Conservation (phyloP, 345 rosid genomes). For the Eutrema heterophyllum region DNA sequence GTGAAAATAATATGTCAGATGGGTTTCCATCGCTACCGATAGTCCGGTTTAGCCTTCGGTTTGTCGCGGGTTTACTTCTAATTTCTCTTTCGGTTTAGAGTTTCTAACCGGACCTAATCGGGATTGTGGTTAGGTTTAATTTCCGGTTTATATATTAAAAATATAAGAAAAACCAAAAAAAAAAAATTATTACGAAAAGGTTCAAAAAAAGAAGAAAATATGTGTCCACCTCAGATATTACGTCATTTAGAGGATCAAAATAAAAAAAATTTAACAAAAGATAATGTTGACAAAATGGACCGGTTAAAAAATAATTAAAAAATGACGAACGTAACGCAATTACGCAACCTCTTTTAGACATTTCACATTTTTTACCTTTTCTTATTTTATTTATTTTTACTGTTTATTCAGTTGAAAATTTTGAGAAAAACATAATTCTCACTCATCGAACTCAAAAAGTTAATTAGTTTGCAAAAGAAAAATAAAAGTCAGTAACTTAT, state of each 20-base stretch:
- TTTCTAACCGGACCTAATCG: too few relatives aligned
- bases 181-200: too few relatives aligned
- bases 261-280: slow-evolving; percentile 6
- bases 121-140: too few relatives aligned
- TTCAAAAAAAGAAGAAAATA: too few relatives aligned
- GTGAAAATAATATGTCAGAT: background rate
- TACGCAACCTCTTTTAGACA: slow-evolving; percentile 15
- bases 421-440: background rate
- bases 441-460: background rate
- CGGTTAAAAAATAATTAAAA: background rate
- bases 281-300: slow-evolving; percentile 22
- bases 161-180: too few relatives aligned
- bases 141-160: too few relatives aligned
- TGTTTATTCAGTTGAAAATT: slow-evolving; percentile 8
- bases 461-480: background rate
- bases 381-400: background rate
- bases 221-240: slow-evolving; percentile 10
- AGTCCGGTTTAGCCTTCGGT: too few relatives aligned
- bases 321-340: slow-evolving; percentile 1
- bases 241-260: slow-evolving; percentile 7
- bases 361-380: background rate
- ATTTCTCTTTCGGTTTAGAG: too few relatives aligned
- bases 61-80: too few relatives aligned
- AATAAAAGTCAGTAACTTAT: background rate
- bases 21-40: too few relatives aligned